Base-by-base conservation (phyloP, 139 green algal genomes). In the Coccomyxa sp. region DNA sequence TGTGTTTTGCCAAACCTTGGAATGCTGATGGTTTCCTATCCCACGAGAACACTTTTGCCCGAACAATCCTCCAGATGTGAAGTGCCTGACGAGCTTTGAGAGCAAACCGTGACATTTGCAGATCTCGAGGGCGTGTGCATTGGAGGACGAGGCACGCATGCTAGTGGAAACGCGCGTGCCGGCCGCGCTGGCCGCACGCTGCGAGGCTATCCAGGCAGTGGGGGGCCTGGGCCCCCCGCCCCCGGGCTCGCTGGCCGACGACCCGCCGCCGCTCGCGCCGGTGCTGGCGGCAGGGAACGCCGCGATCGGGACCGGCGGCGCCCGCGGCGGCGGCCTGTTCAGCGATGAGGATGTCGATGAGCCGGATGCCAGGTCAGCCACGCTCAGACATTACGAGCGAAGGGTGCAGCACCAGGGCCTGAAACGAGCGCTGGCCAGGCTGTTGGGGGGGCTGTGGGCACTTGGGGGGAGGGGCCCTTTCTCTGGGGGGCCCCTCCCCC, bases 151-250 rank as follows among this genome's bases (percentile, higher is more conserved):
- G 84, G 86, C 82, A 0, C 77, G 78, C 13, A 60, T 45, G n/a
- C 79, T 87, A 67, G 58, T 93, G 78, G 78, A 59, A 30, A 60
- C 74, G 13, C 68, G 85, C 0, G 63, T 94, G 58, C 77, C 89
- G 13, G 80, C 84, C 17, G 87, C 88, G 58, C 82, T 95, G n/a
- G 79, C 80, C n/a, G 81, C 79, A 3, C 77, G 80, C 23, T 90
- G 89, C 63, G 91, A 92, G 57, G 87, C 82, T 10, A 91, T 95
- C 13, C n/a, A 16, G 21, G 87, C 79, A 0, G 30, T 15, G 18
- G 89, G 91, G 0, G 91, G 91, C 32, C 88, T 90, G 38, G 87
- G 86, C 45, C 85, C 86, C 10, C 79, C 90, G 32, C 90, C 90
- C 16, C 84, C 4, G 79, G 83, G 23, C 3, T 86, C 66, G 67